phyloP scores from a whole-genome alignment of 108 stramenopile genomes.

The Skeletonema menzelii region DNA sequence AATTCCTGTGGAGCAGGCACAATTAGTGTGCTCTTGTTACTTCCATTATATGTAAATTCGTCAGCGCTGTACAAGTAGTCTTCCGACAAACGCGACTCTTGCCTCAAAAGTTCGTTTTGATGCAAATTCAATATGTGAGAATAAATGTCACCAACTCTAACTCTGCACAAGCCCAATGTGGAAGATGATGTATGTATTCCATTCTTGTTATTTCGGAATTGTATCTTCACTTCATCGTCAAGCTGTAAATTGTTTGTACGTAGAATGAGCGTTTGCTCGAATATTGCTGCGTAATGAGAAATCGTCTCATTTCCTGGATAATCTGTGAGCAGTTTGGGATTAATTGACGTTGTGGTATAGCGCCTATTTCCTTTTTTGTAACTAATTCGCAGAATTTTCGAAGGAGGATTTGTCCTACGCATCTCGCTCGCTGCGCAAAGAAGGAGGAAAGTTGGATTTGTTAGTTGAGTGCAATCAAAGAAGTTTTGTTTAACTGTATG shows the following conservation, averaged over 20 bases:
- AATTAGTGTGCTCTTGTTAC: constrained; percentile 1
- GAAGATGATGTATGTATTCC: constrained; percentile 9
- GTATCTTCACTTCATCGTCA: constrained; percentile 27
- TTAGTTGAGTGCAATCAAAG: neutral
- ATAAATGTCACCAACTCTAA: constrained; percentile 37
- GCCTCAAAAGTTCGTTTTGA: constrained; percentile 12
- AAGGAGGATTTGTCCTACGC: constrained; percentile 33
- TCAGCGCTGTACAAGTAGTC: neutral
- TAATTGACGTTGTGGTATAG: constrained; percentile 19
- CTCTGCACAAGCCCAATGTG: constrained; percentile 27
- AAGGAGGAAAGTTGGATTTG: neutral
- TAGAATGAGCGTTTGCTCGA: constrained; percentile 35
- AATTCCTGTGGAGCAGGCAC: constrained; percentile 38
- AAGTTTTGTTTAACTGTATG: neutral
- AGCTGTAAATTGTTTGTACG: constrained; percentile 36
- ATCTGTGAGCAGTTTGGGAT: constrained; percentile 35
- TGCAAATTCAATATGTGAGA: constrained; percentile 27
- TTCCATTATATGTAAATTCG: constrained; percentile 1
- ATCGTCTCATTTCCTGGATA: constrained; percentile 4
- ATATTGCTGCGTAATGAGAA: constrained; percentile 29
- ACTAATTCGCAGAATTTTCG: constrained; percentile 25
- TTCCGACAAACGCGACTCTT: constrained; percentile 17
- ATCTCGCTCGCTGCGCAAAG: constrained; percentile 31
- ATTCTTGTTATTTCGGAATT: constrained; percentile 32
- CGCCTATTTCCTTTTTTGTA: constrained; percentile 33